Percentiles rank a stretch among this genome's conserved stretches.
phyloP scores from a whole-genome alignment of 148 eudicot species.

The Spergularia bocconei region DNA sequence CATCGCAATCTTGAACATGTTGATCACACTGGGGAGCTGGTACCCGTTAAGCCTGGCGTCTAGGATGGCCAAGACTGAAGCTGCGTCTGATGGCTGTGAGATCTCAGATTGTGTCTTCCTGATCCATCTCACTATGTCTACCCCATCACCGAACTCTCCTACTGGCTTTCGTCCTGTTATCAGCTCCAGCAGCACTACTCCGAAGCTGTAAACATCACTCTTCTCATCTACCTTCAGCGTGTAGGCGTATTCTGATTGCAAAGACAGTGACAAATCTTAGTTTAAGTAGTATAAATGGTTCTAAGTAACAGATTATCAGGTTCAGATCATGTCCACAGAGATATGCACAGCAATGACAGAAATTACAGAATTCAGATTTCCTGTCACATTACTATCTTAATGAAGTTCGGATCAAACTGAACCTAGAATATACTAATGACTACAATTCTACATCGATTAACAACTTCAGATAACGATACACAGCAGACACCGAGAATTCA shows the following conservation, averaged over 20 bases:
- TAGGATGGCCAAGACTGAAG: slow-evolving; percentile 73
- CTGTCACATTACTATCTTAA: too few relatives aligned
- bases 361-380: too few relatives aligned
- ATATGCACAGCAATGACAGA: too few relatives aligned
- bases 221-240: slow-evolving; percentile 88
- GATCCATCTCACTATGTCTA: slow-evolving; percentile 95
- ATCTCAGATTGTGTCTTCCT: slow-evolving; percentile 58
- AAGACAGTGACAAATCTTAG: not conserved
- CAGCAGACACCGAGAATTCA: too few relatives aligned
- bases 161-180: slow-evolving; percentile 80
- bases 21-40: slow-evolving; percentile 48
- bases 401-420: too few relatives aligned
- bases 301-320: not conserved
- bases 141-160: slow-evolving; percentile 93
- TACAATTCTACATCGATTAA: too few relatives aligned
- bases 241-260: slow-evolving; percentile 75
- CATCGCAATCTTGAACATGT: slow-evolving; percentile 90
- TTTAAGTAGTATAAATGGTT: too few relatives aligned
- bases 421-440: too few relatives aligned
- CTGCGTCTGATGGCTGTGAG: slow-evolving; percentile 59
- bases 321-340: not conserved
- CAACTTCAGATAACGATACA: too few relatives aligned
- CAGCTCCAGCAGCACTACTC: slow-evolving; percentile 82
- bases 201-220: slow-evolving; percentile 95
- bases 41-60: slow-evolving; percentile 70